Evolutionary conservation across 1,284 basidiomycete genomes (phyloP).

Genomic region (Schizophyllum commune): DNA sequence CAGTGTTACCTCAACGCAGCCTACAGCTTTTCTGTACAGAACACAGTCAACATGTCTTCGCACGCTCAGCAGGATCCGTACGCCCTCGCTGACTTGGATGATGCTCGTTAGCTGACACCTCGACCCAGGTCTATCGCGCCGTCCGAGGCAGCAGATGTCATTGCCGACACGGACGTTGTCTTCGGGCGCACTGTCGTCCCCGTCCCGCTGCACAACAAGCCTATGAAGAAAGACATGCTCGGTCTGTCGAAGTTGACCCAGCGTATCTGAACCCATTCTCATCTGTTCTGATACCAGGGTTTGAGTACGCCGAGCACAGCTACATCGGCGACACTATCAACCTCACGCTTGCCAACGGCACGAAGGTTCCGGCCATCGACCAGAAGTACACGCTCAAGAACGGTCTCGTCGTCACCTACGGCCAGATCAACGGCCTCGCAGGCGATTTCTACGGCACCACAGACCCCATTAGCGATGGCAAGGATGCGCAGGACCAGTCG

Average conservation of each 20-base stretch:
- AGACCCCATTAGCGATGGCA: conserved; percentile 11
- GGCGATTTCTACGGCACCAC: conserved; percentile 15
- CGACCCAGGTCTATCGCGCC: background rate
- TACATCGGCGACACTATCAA: conserved; percentile 12
- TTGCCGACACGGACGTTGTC: background rate
- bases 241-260: background rate
- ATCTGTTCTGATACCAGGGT: background rate
- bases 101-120: too few relatives aligned
- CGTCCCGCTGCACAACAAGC: background rate
- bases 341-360: conserved; percentile 6
- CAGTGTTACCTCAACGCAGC: too few relatives aligned
- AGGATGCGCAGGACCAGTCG: conserved; percentile 3
- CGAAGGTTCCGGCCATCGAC: conserved; percentile 2
- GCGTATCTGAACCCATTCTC: background rate
- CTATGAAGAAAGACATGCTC: background rate
- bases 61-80: too few relatives aligned
- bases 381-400: conserved; percentile 1
- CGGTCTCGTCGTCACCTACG: conserved; percentile 6
- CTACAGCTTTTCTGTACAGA: too few relatives aligned
- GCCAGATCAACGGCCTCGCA: conserved; percentile 14
- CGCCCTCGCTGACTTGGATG: too few relatives aligned
- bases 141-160: background rate
- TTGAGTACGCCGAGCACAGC: background rate
- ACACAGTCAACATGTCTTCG: too few relatives aligned
- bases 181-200: background rate